Evolutionary conservation across 768 basidiomycete species (phyloP), one percentile per base, ranked within the genome.

Genomic region (Kwoniella sp.): DNA sequence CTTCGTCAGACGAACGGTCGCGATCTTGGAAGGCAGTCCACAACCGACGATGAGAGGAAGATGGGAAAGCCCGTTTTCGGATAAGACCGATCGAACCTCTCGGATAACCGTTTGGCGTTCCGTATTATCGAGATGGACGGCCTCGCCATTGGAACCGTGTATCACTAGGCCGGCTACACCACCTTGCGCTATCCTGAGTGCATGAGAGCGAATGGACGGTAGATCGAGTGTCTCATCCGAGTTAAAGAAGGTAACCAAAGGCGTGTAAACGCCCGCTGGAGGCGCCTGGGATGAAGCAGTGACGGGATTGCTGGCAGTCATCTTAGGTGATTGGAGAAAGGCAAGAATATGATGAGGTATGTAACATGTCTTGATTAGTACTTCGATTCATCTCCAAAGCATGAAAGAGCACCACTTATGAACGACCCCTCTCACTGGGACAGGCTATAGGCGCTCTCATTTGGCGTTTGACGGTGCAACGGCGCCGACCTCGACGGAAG

Each of bases 31-130:
- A 65, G 86, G 88, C 0, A 87, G 87, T 0, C 91, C 91, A 5
- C 89, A 90, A 1, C 91, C 91, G 1, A 88, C 90, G 65, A 92
- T 86, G 57, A 92, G 84, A 4, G 87, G 73, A 34, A 87, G 84
- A 38, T 88, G 82, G 57, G 85, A 77, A 77, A 87, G 89, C 1
- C 88, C 88, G 66, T 88, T 86, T 58, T 85, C 83, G 75, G 91
- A 85, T 11, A 92, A 84, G 1, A 87, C 89, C 52, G 85, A 75
- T 22, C 90, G 84, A 1, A 89, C 88, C 47, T 88, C 72, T 29
- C 80, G 74, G 70, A 92, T 90, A 11, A 86, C 84, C 20, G 82
- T 77, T 67, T 86, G 87, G 60, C 89, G 85, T 75, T 91, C 90
- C 0, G 87, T 86, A 63, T 87, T 87, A 2, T 89, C 88, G 65